Percentiles rank a stretch among this genome's conserved stretches.
phyloP scores from a whole-genome alignment of 2,329 filamentous ascomycete species.

The Sporothrix mexicana region DNA sequence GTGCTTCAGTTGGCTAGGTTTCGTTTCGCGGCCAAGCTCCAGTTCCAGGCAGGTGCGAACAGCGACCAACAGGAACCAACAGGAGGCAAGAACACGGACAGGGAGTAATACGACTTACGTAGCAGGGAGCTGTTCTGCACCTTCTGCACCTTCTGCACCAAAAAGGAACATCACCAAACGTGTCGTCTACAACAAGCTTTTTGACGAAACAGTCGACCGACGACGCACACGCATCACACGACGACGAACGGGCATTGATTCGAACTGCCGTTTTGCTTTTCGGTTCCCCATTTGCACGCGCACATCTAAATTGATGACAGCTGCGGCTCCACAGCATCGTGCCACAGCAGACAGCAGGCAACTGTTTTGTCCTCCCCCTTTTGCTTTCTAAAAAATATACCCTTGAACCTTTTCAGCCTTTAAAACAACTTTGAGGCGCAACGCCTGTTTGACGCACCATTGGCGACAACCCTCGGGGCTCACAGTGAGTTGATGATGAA shows the following conservation, averaged over 20 bases:
- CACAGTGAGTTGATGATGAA: not conserved
- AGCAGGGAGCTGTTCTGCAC: constrained; percentile 15
- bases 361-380: constrained; percentile 7
- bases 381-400: not conserved
- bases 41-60: not conserved
- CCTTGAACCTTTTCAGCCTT: no score
- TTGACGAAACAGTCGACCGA: not conserved
- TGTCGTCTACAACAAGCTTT: constrained; percentile 11
- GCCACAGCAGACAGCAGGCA: constrained; percentile 6
- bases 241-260: not conserved
- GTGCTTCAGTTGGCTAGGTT: constrained; percentile 4
- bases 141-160: not conserved
- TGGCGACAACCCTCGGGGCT: constrained; percentile 13
- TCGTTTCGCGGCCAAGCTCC: not conserved
- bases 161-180: constrained; percentile 24
- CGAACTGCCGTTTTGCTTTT: no score
- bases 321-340: constrained; percentile 5
- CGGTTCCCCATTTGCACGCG: not conserved
- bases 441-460: not conserved
- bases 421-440: not conserved
- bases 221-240: not conserved
- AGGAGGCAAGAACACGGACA: no score
- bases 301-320: constrained; percentile 8
- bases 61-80: not conserved
- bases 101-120: no score